phyloP scores from a whole-genome alignment of 176 grass and related monocot genomes.

The Avena insularis region DNA sequence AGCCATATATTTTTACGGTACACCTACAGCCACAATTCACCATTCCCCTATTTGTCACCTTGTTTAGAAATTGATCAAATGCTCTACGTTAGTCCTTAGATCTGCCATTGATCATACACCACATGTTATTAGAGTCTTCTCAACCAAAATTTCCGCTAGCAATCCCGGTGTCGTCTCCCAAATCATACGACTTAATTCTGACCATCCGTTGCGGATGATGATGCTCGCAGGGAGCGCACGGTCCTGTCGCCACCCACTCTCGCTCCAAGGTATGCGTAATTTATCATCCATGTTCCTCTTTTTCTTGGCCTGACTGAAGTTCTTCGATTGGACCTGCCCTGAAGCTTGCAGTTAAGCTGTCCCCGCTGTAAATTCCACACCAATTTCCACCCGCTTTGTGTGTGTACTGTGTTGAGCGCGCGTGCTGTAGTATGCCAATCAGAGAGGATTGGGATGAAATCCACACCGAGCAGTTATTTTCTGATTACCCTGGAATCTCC shows the following conservation, averaged over 20 bases:
- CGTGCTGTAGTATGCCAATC: neutral
- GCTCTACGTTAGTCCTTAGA: neutral
- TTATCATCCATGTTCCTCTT: neutral
- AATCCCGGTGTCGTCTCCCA: neutral
- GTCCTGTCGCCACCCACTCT: constrained; percentile 8
- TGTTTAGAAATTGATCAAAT: neutral
- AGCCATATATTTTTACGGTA: neutral
- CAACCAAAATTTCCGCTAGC: neutral
- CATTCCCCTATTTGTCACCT: neutral
- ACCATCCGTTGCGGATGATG: constrained; percentile 23
- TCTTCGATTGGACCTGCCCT: neutral
- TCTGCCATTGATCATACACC: neutral
- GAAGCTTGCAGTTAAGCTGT: neutral
- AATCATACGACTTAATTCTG: neutral
- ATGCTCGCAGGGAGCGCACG: constrained; percentile 1
- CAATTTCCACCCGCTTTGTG: neutral
- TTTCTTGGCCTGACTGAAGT: constrained; percentile 14
- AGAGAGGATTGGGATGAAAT: neutral
- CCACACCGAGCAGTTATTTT: neutral
- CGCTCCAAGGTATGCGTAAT: constrained; percentile 24
- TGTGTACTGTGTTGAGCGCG: neutral
- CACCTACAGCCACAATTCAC: neutral
- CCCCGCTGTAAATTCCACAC: neutral
- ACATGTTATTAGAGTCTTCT: neutral
- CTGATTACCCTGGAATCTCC: neutral